Conservation (phyloP, 2,329 filamentous ascomycete genomes). For the Ceratocystis harringtonii region DNA sequence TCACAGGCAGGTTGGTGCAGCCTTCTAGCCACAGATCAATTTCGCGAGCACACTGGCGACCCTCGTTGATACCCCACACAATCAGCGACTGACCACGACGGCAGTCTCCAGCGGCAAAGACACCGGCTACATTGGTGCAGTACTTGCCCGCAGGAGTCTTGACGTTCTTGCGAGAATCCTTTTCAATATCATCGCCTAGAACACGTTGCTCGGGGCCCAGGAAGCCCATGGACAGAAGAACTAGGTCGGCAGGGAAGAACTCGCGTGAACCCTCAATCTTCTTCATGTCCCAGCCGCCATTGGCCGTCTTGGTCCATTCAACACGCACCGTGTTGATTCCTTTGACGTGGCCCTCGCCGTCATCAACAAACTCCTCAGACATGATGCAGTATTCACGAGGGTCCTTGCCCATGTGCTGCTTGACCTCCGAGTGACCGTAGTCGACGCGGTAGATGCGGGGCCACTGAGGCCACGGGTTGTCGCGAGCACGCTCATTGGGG, state of each 20-base stretch:
- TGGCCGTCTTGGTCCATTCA: constrained; percentile 83
- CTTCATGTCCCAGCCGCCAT: constrained; percentile 97
- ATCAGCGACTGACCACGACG: constrained; percentile 89
- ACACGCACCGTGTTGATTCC: constrained; percentile 93
- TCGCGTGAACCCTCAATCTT: constrained; percentile 84
- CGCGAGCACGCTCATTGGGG: constrained; percentile 71
- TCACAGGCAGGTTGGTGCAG: constrained; percentile 67
- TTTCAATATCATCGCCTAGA: constrained; percentile 75
- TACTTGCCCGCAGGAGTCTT: constrained; percentile 85
- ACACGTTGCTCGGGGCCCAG: constrained; percentile 81
- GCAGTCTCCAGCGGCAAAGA: constrained; percentile 92
- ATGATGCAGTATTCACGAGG: constrained; percentile 96
- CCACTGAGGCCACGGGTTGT: constrained; percentile 99
- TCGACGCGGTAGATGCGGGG: constrained; percentile 96
- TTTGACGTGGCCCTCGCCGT: constrained; percentile 75
- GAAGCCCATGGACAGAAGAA: constrained; percentile 95
- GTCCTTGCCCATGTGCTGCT: constrained; percentile 90
- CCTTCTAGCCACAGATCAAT: constrained; percentile 77
- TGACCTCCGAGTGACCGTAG: constrained; percentile 90
- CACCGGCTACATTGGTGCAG: constrained; percentile 69
- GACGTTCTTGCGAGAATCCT: constrained; percentile 86
- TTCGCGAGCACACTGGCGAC: constrained; percentile 80
- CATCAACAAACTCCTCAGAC: constrained; percentile 91
- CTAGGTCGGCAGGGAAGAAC: constrained; percentile 91
- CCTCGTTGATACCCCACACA: constrained; percentile 98